Evolutionary conservation across 805 yeast species (phyloP).

Genomic region (Saccharomycopsis javanensis): DNA sequence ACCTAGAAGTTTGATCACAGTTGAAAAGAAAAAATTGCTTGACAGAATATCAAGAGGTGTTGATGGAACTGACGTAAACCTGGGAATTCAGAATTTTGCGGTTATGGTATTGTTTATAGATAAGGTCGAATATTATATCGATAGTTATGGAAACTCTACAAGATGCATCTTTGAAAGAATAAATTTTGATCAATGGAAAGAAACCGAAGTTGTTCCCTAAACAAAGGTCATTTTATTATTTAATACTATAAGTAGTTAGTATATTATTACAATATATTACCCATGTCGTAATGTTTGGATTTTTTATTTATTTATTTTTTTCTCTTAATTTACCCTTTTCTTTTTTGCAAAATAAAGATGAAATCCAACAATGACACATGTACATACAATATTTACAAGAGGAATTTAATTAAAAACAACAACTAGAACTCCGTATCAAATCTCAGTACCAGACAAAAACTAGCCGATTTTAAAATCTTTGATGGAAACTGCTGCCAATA

Average conservation of each 20-base stretch:
- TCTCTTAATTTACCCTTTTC: too few species aligned
- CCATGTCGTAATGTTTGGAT: too few species aligned
- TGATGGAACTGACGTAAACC: slow-evolving; percentile 62
- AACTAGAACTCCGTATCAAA: too few species aligned
- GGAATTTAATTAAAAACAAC: too few species aligned
- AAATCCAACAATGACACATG: background rate
- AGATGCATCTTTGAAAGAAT: slow-evolving; percentile 45
- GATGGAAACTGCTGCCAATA: too few species aligned
- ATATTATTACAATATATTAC: background rate
- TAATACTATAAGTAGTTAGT: background rate
- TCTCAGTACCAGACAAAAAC: too few species aligned
- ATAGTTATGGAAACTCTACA: slow-evolving; percentile 34
- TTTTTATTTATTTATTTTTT: too few species aligned
- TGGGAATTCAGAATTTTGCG: slow-evolving; percentile 54
- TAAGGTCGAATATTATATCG: slow-evolving; percentile 56
- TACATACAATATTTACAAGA: background rate
- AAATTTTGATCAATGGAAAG: slow-evolving; percentile 58
- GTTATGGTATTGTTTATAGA: slow-evolving; percentile 62
- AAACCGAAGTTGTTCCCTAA: slow-evolving; percentile 70
- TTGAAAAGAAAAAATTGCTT: slow-evolving; percentile 43
- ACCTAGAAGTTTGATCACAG: slow-evolving; percentile 53
- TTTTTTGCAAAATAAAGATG: background rate
- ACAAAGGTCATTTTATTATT: background rate
- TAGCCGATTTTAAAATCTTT: too few species aligned
- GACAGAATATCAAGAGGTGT: slow-evolving; percentile 76